phyloP scores from a whole-genome alignment of 2,329 filamentous ascomycete genomes.

The Tolypocladium sp. region DNA sequence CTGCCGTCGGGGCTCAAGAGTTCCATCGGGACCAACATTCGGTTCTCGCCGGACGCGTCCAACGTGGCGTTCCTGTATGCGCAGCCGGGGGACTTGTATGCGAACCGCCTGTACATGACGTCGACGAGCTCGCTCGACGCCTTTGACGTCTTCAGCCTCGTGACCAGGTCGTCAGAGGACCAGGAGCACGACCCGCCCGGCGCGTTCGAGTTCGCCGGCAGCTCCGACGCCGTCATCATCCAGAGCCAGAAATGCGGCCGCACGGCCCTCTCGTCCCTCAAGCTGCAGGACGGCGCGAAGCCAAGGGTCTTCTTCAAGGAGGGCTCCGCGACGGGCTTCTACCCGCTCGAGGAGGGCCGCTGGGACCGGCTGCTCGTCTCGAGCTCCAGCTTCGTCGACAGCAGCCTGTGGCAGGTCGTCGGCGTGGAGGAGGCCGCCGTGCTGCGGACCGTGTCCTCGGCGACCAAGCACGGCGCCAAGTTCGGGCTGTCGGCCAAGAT shows the following conservation, averaged over 20 bases:
- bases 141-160: conserved; percentile 1
- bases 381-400: conserved; percentile 27
- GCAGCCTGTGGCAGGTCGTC: conserved; percentile 26
- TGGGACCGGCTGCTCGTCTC: conserved; percentile 24
- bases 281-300: conserved; percentile 17
- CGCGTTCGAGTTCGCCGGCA: conserved; percentile 24
- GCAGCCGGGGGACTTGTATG: conserved; percentile 11
- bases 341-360: conserved; percentile 15
- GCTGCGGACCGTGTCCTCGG: conserved; percentile 18
- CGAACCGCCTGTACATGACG: conserved; percentile 20
- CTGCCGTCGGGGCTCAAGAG: conserved; percentile 4
- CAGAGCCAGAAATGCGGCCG: conserved; percentile 23
- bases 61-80: conserved; percentile 24
- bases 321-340: conserved; percentile 17
- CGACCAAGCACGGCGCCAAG: conserved; percentile 19
- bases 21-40: conserved; percentile 14
- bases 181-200: conserved; percentile 18
- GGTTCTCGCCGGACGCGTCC: conserved; percentile 26
- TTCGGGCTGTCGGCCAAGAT: conserved; percentile 25
- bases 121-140: conserved; percentile 7
- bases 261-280: conserved; percentile 20
- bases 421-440: conserved; percentile 11
- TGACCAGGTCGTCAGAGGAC: neutral
- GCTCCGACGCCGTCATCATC: conserved; percentile 23
- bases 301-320: conserved; percentile 14